A percentile compares a stretch with the other conserved stretches of the same genome.
phyloP scores from a whole-genome alignment of 2,329 filamentous ascomycete genomes.

The Zymoseptoria brevis region DNA sequence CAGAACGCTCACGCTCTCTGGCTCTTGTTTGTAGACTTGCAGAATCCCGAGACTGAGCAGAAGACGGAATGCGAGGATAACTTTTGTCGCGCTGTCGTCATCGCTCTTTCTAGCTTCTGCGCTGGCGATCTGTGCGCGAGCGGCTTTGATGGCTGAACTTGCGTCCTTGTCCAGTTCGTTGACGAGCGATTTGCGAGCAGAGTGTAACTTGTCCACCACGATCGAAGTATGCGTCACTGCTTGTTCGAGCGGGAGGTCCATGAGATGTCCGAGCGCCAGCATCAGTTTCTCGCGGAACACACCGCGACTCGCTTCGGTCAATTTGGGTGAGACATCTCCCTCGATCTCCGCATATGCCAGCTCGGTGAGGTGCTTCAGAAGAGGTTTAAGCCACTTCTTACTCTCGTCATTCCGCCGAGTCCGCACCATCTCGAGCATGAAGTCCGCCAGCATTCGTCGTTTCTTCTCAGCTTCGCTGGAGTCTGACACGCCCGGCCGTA shows the following conservation, averaged over 20 bases:
- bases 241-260: conserved; percentile 26
- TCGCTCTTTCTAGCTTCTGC: conserved; percentile 12
- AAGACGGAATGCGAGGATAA: conserved; percentile 59
- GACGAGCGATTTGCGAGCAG: conserved; percentile 7
- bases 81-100: conserved; percentile 17
- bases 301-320: conserved; percentile 42
- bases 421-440: conserved; percentile 44
- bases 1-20: conserved; percentile 74
- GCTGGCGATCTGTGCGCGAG: conserved; percentile 15
- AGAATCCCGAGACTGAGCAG: conserved; percentile 78
- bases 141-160: conserved; percentile 12
- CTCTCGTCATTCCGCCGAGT: conserved; percentile 26
- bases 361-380: conserved; percentile 23
- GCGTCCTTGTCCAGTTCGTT: conserved; percentile 11
- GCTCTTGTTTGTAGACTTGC: conserved; percentile 82
- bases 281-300: conserved; percentile 49
- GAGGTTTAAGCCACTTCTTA: conserved; percentile 21
- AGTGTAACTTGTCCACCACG: conserved; percentile 14
- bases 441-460: conserved; percentile 46
- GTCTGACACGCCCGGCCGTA: conserved; percentile 40
- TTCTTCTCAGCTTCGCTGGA: conserved; percentile 39
- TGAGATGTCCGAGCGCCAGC: conserved; percentile 47
- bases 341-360: conserved; percentile 9
- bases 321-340: conserved; percentile 23
- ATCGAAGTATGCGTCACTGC: conserved; percentile 14